phyloP scores from a whole-genome alignment of 805 yeast species.

The Tanozyma kutaoensis region DNA sequence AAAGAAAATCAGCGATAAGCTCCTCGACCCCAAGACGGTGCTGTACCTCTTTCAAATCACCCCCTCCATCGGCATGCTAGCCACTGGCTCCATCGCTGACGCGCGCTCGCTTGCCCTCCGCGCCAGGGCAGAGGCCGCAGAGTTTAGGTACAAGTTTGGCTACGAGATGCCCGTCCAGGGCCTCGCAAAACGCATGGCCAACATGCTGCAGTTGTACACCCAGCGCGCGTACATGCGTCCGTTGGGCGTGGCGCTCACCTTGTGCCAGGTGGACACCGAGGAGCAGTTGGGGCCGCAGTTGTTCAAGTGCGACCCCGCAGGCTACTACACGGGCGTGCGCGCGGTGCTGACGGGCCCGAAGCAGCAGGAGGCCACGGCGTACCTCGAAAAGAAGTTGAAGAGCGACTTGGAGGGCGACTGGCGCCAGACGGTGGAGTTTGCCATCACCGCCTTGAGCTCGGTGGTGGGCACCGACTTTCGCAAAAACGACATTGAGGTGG shows the following conservation, averaged over 20 bases:
- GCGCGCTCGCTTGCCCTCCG: conserved; percentile 83
- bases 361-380: conserved; percentile 88
- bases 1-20: conserved; percentile 91
- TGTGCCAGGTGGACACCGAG: conserved; percentile 49
- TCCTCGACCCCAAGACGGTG: conserved; percentile 78
- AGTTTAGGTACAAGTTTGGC: conserved; percentile 87
- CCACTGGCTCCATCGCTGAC: conserved; percentile 94
- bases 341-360: conserved; percentile 96
- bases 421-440: conserved; percentile 82
- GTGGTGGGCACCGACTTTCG: conserved; percentile 88
- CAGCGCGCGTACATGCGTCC: conserved; percentile 99
- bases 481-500: conserved; percentile 86
- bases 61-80: conserved; percentile 72
- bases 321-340: conserved; percentile 80
- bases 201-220: conserved; percentile 87
- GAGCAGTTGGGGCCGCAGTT: conserved; percentile 84
- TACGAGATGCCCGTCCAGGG: conserved; percentile 95
- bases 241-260: conserved; percentile 84
- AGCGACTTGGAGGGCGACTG: conserved; percentile 67
- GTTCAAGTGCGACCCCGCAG: conserved; percentile 95
- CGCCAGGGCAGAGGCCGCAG: conserved; percentile 93
- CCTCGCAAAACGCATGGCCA: conserved; percentile 89
- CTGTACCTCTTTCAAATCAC: conserved; percentile 78
- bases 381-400: conserved; percentile 75
- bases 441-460: conserved; percentile 73